phyloP scores from a whole-genome alignment of 73 alveolate genomes.

The Diophrys appendiculata region DNA sequence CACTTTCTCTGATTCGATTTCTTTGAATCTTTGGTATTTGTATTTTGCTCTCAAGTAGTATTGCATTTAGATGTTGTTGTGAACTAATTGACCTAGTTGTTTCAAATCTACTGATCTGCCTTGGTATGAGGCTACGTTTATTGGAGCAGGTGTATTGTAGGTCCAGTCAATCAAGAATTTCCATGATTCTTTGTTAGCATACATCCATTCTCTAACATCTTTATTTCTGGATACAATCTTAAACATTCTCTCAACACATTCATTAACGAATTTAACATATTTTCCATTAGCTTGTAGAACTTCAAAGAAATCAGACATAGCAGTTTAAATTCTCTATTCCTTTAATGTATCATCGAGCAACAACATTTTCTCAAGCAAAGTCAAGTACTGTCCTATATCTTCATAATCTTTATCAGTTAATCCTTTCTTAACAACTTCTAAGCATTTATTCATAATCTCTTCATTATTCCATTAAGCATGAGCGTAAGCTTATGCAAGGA shows the following conservation, averaged over 20 bases:
- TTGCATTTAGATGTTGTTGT: neutral
- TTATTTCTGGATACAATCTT: constrained; percentile 32
- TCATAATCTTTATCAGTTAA: constrained; percentile 43
- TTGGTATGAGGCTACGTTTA: constrained; percentile 3
- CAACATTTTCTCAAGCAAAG: constrained; percentile 12
- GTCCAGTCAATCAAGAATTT: constrained; percentile 45
- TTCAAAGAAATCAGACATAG: constrained; percentile 33
- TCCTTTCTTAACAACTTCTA: constrained; percentile 24
- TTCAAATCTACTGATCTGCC: neutral
- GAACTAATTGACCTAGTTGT: neutral
- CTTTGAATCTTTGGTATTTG: constrained; percentile 16
- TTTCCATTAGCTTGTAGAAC: constrained; percentile 31
- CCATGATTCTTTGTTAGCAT: constrained; percentile 12
- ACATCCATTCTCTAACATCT: constrained; percentile 47
- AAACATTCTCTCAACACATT: constrained; percentile 38
- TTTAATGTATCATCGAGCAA: constrained; percentile 8
- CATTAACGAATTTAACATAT: constrained; percentile 47
- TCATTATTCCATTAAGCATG: constrained; percentile 40
- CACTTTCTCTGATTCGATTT: constrained; percentile 1
- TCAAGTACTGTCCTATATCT: constrained; percentile 44
- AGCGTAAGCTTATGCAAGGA: constrained; percentile 13
- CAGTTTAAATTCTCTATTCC: constrained; percentile 24
- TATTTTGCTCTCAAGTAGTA: too few relatives aligned
- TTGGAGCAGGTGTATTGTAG: constrained; percentile 11
- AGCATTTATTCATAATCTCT: constrained; percentile 10